Evolutionary conservation across 306 rosid genomes (phyloP), one percentile per base, ranked within the genome.

Genomic region (Prunus campanulata): DNA sequence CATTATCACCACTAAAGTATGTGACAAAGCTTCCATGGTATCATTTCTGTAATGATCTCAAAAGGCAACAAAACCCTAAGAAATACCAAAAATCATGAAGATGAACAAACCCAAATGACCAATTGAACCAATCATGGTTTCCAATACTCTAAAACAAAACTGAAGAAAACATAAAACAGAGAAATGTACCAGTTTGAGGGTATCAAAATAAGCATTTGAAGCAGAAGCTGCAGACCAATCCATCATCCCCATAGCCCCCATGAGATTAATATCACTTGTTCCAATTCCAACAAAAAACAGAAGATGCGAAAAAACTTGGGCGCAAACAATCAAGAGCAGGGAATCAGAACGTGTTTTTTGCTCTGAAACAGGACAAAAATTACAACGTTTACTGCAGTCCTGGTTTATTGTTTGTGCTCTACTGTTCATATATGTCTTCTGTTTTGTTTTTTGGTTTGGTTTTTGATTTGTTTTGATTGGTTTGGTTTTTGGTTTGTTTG

Each of bases 141-240:
- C 1, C 8, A 29, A 6, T 15, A 14, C 47, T 6, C 9, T 39
- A 1, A 39, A 39, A 39, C 44, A 39, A 52, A 52, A 14, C 16
- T 16, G 57, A 52, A 3, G 9, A 20, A 35, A 55, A 48, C 27
- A 46, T 44, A 48, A 44, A 51, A 32, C 19, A 39, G 4, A 57
- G 61, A 64, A 19, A 24, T 65, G 74, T 72, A 88, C 91, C 86
- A 88, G 67, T 74, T 78, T 83, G 74, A 86, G 84, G 80, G 91
- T 79, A 75, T 90, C 89, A 72, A 90, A 89, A 74, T 81, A 88
- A 75, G 96, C 93, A 63, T 70, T 82, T 67, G 88, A 76, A 62
- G 96, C 93, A 78, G 68, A 85, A 76, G 81, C 62, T 76, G 91
- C 71, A 57, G 93, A 90, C 90, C 91, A 87, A 49, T 87, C 93